These are phyloP conservation scores for Nicotiana tabacum DNA, from an alignment of 257 asterid species.

Conservation along the genomic window DNA sequence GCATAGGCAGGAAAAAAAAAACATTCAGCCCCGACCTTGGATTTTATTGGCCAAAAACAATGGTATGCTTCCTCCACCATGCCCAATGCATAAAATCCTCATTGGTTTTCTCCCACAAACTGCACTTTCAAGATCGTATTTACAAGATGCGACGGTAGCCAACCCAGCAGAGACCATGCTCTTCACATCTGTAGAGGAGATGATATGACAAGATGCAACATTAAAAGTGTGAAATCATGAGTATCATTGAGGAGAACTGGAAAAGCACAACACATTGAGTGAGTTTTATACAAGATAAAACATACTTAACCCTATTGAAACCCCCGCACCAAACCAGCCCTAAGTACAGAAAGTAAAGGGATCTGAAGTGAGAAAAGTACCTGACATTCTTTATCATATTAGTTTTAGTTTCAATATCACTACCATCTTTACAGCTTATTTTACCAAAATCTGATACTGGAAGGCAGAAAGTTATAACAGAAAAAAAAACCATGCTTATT, in stretches of 20 bases:
- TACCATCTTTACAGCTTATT: not conserved
- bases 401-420: not conserved
- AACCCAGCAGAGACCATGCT: constrained; percentile 84
- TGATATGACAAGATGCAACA: not conserved
- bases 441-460: not conserved
- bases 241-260: constrained; percentile 3
- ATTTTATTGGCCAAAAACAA: constrained; percentile 68
- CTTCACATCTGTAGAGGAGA: constrained; percentile 62
- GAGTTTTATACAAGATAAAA: not conserved
- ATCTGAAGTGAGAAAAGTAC: not conserved
- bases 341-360: not conserved
- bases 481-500: not conserved
- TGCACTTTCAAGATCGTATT: constrained; percentile 51
- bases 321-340: not conserved
- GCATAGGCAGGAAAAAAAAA: not conserved
- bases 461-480: not conserved
- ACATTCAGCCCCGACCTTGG: constrained; percentile 38
- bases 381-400: not conserved
- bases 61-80: constrained; percentile 97
- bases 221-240: not conserved
- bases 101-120: constrained; percentile 47
- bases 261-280: not conserved
- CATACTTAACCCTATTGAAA: not conserved
- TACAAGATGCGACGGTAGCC: constrained; percentile 49
- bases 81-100: constrained; percentile 80